Evolutionary conservation across 1,284 basidiomycete species (phyloP).

Genomic region (Cutaneotrichosporon sp.): DNA sequence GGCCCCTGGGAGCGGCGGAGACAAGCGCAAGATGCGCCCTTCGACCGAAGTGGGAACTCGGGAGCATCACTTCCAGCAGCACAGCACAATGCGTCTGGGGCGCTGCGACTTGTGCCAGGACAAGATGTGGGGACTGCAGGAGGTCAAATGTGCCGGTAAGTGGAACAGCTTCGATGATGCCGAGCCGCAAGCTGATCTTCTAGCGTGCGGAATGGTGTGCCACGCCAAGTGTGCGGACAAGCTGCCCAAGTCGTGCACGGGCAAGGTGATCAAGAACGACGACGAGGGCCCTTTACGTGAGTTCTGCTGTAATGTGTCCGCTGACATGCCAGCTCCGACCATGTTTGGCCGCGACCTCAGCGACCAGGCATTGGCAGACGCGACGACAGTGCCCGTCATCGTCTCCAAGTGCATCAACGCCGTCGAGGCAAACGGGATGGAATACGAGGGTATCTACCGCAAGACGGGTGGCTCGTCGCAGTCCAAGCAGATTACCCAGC

Average conservation of each 20-base stretch:
- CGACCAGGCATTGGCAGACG: constrained; percentile 76
- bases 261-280: constrained; percentile 21
- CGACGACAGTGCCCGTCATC: constrained; percentile 71
- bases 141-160: constrained; percentile 76
- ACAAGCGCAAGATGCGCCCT: constrained; percentile 27
- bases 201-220: constrained; percentile 52
- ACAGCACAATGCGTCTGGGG: constrained; percentile 81
- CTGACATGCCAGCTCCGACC: constrained; percentile 54
- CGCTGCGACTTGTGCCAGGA: constrained; percentile 93
- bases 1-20: background rate
- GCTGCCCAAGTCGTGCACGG: constrained; percentile 43
- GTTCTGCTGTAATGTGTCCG: background rate
- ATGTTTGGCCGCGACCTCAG: constrained; percentile 85
- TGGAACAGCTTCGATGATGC: no score
- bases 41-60: constrained; percentile 46
- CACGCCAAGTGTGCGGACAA: constrained; percentile 51
- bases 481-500: constrained; percentile 85
- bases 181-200: background rate
- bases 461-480: constrained; percentile 92
- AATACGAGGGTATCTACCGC: constrained; percentile 73
- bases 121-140: constrained; percentile 96
- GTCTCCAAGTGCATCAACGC: constrained; percentile 94
- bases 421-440: constrained; percentile 74
- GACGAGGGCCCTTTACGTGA: constrained; percentile 43
- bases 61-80: constrained; percentile 83